Conservation (phyloP, 495 filamentous ascomycete genomes). For the Cetradonia linearis region DNA sequence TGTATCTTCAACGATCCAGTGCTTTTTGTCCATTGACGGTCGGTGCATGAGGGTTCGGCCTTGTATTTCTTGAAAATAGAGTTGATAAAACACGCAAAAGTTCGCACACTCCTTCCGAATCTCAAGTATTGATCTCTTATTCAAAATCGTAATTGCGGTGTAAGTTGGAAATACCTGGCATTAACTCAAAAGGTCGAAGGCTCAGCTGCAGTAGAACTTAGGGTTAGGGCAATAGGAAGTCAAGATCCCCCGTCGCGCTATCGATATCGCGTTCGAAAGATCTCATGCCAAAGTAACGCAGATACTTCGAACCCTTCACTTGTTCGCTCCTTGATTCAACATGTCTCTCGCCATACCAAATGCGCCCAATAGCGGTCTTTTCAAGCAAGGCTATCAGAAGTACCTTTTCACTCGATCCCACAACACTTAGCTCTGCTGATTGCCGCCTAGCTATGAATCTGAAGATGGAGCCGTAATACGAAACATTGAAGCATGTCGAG, state of each 20-base stretch:
- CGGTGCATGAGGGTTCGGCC: neutral
- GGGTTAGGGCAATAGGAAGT: neutral
- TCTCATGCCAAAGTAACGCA: neutral
- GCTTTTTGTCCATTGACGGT: neutral
- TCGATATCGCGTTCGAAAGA: conserved; percentile 8
- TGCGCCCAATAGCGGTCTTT: conserved; percentile 85
- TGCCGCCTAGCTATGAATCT: conserved; percentile 66
- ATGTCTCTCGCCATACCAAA: conserved; percentile 95
- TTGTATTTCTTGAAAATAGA: neutral
- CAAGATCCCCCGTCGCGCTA: conserved; percentile 2
- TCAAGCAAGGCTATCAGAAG: conserved; percentile 96
- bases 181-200: too few relatives aligned
- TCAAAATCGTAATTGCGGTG: neutral
- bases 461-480: conserved; percentile 98
- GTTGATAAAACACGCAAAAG: neutral
- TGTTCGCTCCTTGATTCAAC: neutral
- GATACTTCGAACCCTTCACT: neutral
- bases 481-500: conserved; percentile 97
- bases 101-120: neutral
- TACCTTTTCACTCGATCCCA: conserved; percentile 35
- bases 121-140: neutral
- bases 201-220: neutral
- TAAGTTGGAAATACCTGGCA: neutral
- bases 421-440: conserved; percentile 18
- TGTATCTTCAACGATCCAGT: neutral